phyloP scores from a whole-genome alignment of 2,329 filamentous ascomycete species.

The Xylariales sp. region DNA sequence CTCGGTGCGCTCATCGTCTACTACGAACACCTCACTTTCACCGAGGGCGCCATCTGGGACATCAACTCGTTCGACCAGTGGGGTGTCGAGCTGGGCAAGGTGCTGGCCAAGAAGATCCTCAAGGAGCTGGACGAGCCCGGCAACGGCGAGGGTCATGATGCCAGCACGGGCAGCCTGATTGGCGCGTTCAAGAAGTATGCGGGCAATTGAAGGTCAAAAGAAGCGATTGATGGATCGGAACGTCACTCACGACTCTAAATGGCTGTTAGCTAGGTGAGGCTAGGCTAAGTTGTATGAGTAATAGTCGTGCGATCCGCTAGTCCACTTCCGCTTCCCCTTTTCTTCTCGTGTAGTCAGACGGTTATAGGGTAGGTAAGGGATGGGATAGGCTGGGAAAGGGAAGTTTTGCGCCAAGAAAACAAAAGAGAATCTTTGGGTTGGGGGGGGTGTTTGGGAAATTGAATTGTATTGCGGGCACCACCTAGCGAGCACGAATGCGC shows the following conservation, averaged over 20 bases:
- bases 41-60: slow-evolving; percentile 97
- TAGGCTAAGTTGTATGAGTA: background rate
- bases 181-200: slow-evolving; percentile 87
- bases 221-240: slow-evolving; percentile 9
- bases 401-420: background rate
- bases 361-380: background rate
- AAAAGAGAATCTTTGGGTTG: background rate
- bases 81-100: slow-evolving; percentile 98
- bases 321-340: background rate
- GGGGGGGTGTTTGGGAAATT: background rate
- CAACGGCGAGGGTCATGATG: slow-evolving; percentile 80
- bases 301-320: background rate
- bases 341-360: background rate
- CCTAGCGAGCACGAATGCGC: background rate
- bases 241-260: slow-evolving; percentile 37
- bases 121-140: slow-evolving; percentile 84
- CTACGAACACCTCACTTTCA: slow-evolving; percentile 99
- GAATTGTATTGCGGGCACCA: background rate
- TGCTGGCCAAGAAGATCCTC: slow-evolving; percentile 91
- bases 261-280: background rate
- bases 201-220: slow-evolving; percentile 56
- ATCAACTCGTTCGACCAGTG: slow-evolving; percentile 99
- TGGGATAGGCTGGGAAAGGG: background rate
- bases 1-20: slow-evolving; percentile 96
- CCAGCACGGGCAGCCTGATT: slow-evolving; percentile 89